phyloP scores from a whole-genome alignment of 768 basidiomycete genomes.

The Phanerochaete carnosa region DNA sequence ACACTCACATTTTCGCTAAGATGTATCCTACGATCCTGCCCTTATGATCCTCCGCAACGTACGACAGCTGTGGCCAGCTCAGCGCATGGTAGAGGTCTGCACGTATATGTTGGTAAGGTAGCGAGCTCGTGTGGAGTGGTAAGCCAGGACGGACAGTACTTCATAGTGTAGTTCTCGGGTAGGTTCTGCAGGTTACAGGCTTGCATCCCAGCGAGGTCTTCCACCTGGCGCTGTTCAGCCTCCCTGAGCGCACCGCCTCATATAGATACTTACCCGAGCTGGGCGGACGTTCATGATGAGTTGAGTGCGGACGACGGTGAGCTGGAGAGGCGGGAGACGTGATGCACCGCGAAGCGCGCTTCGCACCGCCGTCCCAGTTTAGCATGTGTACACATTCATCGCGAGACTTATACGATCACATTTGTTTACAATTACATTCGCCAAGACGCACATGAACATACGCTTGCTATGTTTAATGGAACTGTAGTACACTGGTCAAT shows the following conservation, averaged over 20 bases:
- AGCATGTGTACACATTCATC: background rate
- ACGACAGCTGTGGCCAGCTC: conserved; percentile 93
- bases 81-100: conserved; percentile 85
- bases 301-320: background rate
- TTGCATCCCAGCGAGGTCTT: conserved; percentile 91
- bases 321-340: background rate
- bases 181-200: conserved; percentile 90
- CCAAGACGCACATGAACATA: background rate
- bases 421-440: background rate
- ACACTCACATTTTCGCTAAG: conserved; percentile 84
- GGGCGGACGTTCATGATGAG: conserved; percentile 45
- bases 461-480: background rate
- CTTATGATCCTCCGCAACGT: conserved; percentile 87
- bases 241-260: background rate
- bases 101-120: background rate
- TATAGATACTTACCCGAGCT: conserved; percentile 27
- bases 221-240: conserved; percentile 49
- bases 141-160: conserved; percentile 53
- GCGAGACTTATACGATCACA: background rate
- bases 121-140: background rate
- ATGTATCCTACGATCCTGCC: conserved; percentile 94
- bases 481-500: background rate
- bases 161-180: conserved; percentile 87
- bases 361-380: background rate
- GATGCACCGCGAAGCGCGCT: background rate